Percentiles rank a stretch among this genome's conserved stretches.
Evolutionary conservation across 164 flowering plant species (phyloP).

Genomic region (Chimonanthus salicifolius): DNA sequence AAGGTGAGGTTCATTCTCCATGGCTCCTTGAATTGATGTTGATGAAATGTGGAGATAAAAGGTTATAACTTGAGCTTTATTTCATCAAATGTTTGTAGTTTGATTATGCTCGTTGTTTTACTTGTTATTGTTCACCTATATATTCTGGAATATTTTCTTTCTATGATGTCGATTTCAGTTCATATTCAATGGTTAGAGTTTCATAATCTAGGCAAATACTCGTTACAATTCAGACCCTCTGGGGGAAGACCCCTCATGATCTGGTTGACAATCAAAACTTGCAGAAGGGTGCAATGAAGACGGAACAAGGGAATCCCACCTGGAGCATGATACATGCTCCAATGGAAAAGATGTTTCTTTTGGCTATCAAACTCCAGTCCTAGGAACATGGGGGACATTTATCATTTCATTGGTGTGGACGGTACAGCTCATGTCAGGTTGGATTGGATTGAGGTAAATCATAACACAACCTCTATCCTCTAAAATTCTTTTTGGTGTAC

Average conservation of each 20-base stretch:
- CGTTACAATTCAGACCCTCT: too few species aligned
- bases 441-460: too few species aligned
- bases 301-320: neutral
- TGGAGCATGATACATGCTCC: neutral
- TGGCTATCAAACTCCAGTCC: neutral
- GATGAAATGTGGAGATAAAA: neutral
- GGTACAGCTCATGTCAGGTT: neutral
- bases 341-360: neutral
- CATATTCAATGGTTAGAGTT: neutral
- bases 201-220: too few species aligned
- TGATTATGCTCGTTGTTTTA: neutral
- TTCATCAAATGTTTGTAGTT: neutral
- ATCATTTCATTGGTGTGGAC: neutral
- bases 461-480: too few species aligned
- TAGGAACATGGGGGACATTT: neutral
- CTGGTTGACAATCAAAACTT: too few species aligned
- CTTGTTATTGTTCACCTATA: neutral
- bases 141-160: neutral
- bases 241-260: too few species aligned
- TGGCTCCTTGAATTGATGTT: neutral
- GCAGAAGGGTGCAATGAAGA: too few species aligned
- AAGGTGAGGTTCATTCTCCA: constrained; percentile 29
- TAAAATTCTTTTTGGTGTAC: too few species aligned
- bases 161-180: neutral
- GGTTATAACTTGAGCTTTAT: neutral